Evolutionary conservation across 2,329 filamentous ascomycete genomes (phyloP).

Genomic region (Rhinocladiella similis): DNA sequence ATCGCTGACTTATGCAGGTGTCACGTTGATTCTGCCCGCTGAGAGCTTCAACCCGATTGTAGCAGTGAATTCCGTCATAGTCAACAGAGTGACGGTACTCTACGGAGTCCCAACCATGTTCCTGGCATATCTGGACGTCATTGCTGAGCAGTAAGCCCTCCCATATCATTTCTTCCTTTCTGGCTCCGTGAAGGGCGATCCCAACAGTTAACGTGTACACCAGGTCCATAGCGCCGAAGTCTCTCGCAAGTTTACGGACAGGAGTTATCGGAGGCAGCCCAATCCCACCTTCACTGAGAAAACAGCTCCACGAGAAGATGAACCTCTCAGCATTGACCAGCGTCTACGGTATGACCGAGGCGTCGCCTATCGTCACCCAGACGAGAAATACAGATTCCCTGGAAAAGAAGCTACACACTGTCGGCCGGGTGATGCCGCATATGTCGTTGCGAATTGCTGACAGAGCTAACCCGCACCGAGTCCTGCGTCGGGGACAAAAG

Average conservation of each 20-base stretch:
- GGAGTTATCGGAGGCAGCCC: conserved; percentile 78
- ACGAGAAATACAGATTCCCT: conserved; percentile 72
- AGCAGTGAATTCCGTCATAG: conserved; percentile 65
- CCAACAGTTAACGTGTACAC: conserved; percentile 31
- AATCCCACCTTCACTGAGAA: conserved; percentile 73
- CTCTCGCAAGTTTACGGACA: conserved; percentile 57
- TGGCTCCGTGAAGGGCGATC: no score
- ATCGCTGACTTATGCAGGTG: no score
- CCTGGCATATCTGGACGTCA: conserved; percentile 33
- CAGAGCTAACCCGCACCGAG: conserved; percentile 52
- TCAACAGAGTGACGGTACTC: conserved; percentile 70
- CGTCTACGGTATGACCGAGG: conserved; percentile 73
- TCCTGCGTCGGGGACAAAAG: conserved; percentile 65
- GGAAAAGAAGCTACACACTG: conserved; percentile 65
- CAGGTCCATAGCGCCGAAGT: not conserved
- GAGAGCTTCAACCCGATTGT: conserved; percentile 70
- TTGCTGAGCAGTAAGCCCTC: no score
- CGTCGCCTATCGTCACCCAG: conserved; percentile 77
- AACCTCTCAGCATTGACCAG: conserved; percentile 74
- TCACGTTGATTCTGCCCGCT: conserved; percentile 71
- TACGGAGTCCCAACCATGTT: conserved; percentile 87
- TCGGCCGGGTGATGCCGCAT: conserved; percentile 75
- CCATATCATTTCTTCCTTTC: conserved; percentile 14
- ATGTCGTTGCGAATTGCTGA: conserved; percentile 76
- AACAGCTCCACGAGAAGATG: conserved; percentile 66